Base-by-base conservation (phyloP, 2,329 filamentous ascomycete species). In the Clonostachys chloroleuca region DNA sequence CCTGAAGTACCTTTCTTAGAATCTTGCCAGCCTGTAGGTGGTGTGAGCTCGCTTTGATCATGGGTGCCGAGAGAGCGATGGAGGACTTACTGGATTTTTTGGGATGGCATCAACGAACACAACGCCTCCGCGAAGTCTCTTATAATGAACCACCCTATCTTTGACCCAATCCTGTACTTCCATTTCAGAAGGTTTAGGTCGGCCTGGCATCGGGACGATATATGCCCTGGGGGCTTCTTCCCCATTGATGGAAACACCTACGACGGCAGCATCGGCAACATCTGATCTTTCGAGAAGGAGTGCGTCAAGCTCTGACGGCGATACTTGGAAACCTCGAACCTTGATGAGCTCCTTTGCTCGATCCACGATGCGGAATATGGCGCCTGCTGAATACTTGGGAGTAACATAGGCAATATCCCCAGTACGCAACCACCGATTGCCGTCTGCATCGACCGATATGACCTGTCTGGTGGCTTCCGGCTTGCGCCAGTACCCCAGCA, bases 401-500 rank as follows among this genome's bases (percentile, higher is more conserved):
- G 83, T 73, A 51, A 89, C 75, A 56, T 81, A 86, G 14, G 80
- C 86, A 44, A 92, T 77, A 54, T 92, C 88, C 4, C 88, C 88
- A 1, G 87, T 91, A 59, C 81, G 83, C 51, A 92, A 64, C 87
- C 88, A 92, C 16, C 82, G 66, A 33, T 68, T 74, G 42, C 74
- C 76, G 49, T 73, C 67, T 2, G 59, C 50, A 50, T 78, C 76
- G 6, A 63, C 56, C 34, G 68, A 62, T 3, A 76, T 56, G 1
- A 84, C 83, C 41, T 82, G 78, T 12, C 64, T 65, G 1, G 88
- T 92, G 3, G 86, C 87, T 40, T 80, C 72, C 0, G 80, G 76
- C 50, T 86, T 89, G 40, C 75, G 72, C 84, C 87, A 92, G 64
- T 95, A 95, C 6, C 86, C 84, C 50, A 80, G 81, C 78, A 90